These are phyloP conservation scores for Stramenopiles sp. DNA, from an alignment of 352 stramenopile genomes.

Conservation along the genomic window DNA sequence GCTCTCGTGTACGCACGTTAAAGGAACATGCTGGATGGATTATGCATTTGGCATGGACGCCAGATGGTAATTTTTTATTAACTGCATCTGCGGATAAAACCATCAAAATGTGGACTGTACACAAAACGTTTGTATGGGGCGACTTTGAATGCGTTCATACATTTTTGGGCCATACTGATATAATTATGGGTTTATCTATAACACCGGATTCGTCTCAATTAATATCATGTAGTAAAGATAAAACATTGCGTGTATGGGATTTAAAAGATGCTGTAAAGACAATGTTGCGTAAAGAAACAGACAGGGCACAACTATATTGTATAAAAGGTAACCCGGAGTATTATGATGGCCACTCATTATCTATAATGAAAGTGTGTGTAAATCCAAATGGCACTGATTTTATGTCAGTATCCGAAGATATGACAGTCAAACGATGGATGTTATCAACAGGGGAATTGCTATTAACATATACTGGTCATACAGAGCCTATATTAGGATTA, in stretches of 20 bases:
- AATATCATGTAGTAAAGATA: neutral
- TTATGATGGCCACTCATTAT: neutral
- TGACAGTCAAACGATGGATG: neutral
- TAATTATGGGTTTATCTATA: neutral
- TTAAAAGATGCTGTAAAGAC: neutral
- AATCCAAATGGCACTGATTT: neutral
- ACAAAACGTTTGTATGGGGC: neutral
- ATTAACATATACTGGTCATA: neutral
- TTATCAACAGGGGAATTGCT: neutral
- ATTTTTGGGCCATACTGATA: neutral
- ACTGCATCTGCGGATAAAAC: neutral
- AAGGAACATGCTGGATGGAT: neutral
- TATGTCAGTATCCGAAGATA: neutral
- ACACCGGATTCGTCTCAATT: neutral
- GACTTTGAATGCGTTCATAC: neutral
- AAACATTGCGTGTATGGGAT: neutral
- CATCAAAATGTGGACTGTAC: neutral
- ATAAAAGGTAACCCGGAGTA: neutral
- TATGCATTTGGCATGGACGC: neutral
- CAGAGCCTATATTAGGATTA: neutral
- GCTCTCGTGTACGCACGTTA: neutral
- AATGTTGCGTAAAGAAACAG: neutral
- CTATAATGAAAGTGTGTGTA: neutral
- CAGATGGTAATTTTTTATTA: neutral
- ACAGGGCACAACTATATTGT: neutral